phyloP scores from a whole-genome alignment of 1,284 basidiomycete species.

The Sanghuangporus sanghuang region DNA sequence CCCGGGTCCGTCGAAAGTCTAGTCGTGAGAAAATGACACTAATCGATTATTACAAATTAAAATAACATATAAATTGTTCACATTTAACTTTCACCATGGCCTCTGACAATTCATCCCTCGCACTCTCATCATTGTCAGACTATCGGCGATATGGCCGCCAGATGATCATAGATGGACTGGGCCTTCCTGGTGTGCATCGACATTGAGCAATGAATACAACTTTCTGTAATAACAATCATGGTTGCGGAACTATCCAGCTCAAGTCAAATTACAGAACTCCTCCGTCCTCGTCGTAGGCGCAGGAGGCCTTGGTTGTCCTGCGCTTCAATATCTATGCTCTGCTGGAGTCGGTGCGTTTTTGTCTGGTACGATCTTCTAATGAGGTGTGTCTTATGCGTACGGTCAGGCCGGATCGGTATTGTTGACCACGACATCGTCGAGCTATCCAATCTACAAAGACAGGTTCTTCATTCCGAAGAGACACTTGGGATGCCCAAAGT shows the following conservation, averaged over 20 bases:
- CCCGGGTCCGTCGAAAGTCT: not conserved
- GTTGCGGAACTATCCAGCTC: constrained; percentile 46
- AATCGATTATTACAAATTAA: not conserved
- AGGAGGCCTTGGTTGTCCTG: constrained; percentile 94
- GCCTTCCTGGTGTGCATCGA: constrained; percentile 59
- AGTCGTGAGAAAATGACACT: not conserved
- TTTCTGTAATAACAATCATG: not conserved
- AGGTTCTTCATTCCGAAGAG: constrained; percentile 83
- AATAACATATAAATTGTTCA: not conserved
- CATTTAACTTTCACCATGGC: not conserved
- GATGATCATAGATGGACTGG: constrained; percentile 92
- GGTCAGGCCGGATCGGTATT: constrained; percentile 73
- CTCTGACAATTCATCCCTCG: not conserved
- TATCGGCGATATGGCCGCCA: constrained; percentile 93
- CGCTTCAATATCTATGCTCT: constrained; percentile 88
- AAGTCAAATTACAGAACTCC: constrained; percentile 72
- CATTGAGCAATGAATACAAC: not conserved
- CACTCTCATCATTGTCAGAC: constrained; percentile 37
- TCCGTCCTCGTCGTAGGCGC: constrained; percentile 89
- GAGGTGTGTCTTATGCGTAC: not conserved
- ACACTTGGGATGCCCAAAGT: constrained; percentile 84
- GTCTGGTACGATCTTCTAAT: not conserved
- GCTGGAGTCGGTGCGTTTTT: constrained; percentile 77
- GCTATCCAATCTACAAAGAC: constrained; percentile 89
- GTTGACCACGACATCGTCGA: constrained; percentile 92